phyloP scores from a whole-genome alignment of 805 yeast species.

The Candida golubevii region DNA sequence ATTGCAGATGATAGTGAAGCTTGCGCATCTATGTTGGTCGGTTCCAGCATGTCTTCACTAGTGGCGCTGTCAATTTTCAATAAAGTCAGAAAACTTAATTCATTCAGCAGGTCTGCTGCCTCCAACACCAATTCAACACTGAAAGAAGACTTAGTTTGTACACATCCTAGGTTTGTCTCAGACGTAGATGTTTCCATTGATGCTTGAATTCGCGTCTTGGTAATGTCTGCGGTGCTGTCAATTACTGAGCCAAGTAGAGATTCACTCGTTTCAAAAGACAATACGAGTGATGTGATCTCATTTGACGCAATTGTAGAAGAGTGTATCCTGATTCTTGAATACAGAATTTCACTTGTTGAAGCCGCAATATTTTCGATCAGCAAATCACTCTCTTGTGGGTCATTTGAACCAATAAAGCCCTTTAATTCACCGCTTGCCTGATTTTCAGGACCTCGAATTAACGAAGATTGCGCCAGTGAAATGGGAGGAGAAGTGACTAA shows the following conservation, averaged over 20 bases:
- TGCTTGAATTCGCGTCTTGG: background rate
- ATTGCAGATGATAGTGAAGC: background rate
- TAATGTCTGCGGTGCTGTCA: background rate
- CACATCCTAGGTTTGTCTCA: background rate
- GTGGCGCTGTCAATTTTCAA: background rate
- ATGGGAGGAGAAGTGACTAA: background rate
- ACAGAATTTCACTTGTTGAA: background rate
- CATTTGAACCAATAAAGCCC: background rate
- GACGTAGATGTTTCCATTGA: background rate
- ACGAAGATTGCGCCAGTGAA: background rate
- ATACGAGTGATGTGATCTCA: background rate
- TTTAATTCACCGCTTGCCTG: background rate
- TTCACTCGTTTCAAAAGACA: background rate
- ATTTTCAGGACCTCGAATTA: too few species aligned
- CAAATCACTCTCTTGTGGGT: background rate
- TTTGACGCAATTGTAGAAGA: background rate
- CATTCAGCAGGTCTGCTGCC: background rate
- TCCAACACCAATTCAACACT: background rate
- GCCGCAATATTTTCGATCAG: background rate
- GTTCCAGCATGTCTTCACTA: background rate
- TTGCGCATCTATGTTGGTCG: background rate
- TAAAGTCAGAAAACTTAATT: background rate
- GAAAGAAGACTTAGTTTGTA: background rate
- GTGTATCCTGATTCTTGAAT: background rate
- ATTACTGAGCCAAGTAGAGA: background rate